Percentiles rank a stretch among this genome's conserved stretches.
Evolutionary conservation across 371 early-diverging fungal species (phyloP).

Genomic region (Mucor plumbeus): DNA sequence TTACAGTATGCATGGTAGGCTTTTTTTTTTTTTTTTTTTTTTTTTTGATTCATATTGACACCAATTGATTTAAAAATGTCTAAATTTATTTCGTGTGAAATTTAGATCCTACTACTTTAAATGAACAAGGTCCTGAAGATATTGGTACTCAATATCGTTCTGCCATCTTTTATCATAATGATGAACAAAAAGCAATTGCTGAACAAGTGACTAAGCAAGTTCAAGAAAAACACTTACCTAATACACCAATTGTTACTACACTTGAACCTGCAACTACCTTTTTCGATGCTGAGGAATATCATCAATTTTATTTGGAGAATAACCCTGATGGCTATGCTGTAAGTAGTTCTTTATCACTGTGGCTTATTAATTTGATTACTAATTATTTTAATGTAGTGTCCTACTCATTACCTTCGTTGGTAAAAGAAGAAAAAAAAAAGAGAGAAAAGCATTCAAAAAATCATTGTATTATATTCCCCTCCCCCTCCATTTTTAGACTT

Average conservation of each 20-base stretch:
- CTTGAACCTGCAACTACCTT: constrained; percentile 71
- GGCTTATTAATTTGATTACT: constrained; percentile 6
- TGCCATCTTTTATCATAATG: constrained; percentile 81
- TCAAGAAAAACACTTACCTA: constrained; percentile 65
- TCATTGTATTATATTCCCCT: neutral
- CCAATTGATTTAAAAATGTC: neutral
- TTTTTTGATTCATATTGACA: neutral
- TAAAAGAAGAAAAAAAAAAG: constrained; percentile 17
- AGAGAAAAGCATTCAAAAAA: neutral
- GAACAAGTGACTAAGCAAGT: constrained; percentile 65
- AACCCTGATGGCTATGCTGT: constrained; percentile 51
- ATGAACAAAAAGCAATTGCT: constrained; percentile 78
- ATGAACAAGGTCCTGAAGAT: constrained; percentile 45
- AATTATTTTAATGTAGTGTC: constrained; percentile 36
- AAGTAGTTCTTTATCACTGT: constrained; percentile 4
- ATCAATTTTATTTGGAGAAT: constrained; percentile 82
- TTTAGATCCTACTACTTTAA: constrained; percentile 57
- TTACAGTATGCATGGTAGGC: constrained; percentile 81
- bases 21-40: too few species aligned
- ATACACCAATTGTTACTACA: constrained; percentile 66
- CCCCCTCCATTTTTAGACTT: neutral
- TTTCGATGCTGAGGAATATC: constrained; percentile 89
- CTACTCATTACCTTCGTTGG: constrained; percentile 58
- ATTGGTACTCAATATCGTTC: constrained; percentile 66
- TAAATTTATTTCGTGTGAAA: neutral